Base-by-base conservation (phyloP, 805 yeast species). In the Starmerella geochares region DNA sequence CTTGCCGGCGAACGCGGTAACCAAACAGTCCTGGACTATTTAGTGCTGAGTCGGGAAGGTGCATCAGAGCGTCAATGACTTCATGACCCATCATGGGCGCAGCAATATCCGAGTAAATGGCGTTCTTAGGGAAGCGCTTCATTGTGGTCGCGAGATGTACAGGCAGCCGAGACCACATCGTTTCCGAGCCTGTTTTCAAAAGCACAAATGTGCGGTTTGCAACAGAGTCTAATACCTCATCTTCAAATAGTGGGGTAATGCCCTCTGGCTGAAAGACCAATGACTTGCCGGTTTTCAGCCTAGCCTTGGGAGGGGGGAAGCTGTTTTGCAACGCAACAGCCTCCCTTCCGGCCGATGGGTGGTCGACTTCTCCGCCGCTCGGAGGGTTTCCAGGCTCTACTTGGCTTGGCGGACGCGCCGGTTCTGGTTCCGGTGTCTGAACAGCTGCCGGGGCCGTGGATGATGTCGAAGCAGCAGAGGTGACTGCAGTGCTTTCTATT, bases 151-250 rank as follows among this genome's bases (percentile, higher is more conserved):
- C 41, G 11, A 66, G 39, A 47, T 68, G 71, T 4, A 63, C 53
- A 3, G 71, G 71, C 43, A 68, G 37, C 14, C 70, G 64, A 20
- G 58, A 46, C 68, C 67, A 64, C 40, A 62, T 55, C 3, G 60
- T 66, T 3, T 64, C 60, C 8, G 61, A 60, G 9, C 71, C 70
- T 1, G 70, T 66, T 48, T 67, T 67, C 46, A 67, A 53, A 61
- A 67, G 60, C 35, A 68, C 47, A 36, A 62, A 65, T 3, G 65
- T 51, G n/a, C 58, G 53, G 20, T 57, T 39, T 2, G 43, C 55
- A 14, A 50, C 37, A 13, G 48, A n/a, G 9, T 36, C 39, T 1
- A 36, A 25, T 7, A 36, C 39, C 39, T 36, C 39, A 16, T 36
- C 25, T 7, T 19, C 39, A 19, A 20, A 36, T 10, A 4, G 5